Base-by-base conservation (phyloP, 2,329 filamentous ascomycete genomes). In the Ophiocordyceps unilateralis region DNA sequence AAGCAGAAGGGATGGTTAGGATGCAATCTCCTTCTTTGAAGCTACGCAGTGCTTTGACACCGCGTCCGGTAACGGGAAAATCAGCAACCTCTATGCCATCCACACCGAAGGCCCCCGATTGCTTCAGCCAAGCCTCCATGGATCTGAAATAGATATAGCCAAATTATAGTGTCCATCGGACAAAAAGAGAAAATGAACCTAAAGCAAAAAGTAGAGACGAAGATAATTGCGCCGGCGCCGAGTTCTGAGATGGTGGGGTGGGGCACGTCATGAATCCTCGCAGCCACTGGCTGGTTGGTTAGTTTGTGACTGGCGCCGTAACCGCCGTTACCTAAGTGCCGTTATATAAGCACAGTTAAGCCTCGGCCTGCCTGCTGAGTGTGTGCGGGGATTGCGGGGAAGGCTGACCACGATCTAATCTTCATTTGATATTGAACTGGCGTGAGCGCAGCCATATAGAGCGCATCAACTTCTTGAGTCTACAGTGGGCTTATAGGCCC, bases 101-200 rank as follows among this genome's bases (percentile, higher is more conserved):
- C 47, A 59, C 42, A 49, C 57, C 57, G 26, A 46, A 37, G 37
- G 53, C 58, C 44, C 56, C 56, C 12, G 50, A 51, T 44, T 46
- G 19, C 43, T 50, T 57, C 43, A 60, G 52, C 57, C 58, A 60
- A 49, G 42, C 49, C 41, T 60, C 55, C 58, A 60, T 60, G 41
- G 36, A 43, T 10, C 39, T 19, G 36, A 43, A 45, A 17, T 40
- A 21, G 37, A 34, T 39, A 34, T 17, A 40, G 19, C 20, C 26
- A 23, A 32, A 39, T 22, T 32, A 40, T 12, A 40, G 37, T 15
- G 41, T 42, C 32, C 21, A 23, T 42, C 19, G 38, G 30, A 34
- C 26, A 41, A 41, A 34, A 21, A 34, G 40, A 34, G 24, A 41
- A 34, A 41, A 41, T 20, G 20, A 22, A 34, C 24, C 26, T 20